These are phyloP conservation scores for Arthroderma sp. DNA, from an alignment of 2,329 filamentous ascomycete genomes.

Conservation along the genomic window DNA sequence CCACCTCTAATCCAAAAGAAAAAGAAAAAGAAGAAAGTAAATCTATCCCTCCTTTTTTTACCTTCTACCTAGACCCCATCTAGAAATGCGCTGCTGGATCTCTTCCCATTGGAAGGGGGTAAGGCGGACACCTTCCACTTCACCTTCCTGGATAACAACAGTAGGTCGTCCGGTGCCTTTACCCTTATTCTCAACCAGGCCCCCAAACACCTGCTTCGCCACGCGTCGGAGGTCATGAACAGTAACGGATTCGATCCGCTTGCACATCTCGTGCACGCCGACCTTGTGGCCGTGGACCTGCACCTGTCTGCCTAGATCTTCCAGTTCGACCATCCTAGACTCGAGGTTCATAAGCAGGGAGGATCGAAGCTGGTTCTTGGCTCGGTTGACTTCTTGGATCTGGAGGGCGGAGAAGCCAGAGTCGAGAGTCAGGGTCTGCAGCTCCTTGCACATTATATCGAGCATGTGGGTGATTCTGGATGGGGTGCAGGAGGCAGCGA, in stretches of 20 bases:
- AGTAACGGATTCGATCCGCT: constrained; percentile 68
- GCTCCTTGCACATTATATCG: constrained; percentile 86
- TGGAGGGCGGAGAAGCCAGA: constrained; percentile 61
- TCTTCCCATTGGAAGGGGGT: constrained; percentile 70
- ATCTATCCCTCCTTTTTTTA: constrained; percentile 20
- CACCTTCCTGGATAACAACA: constrained; percentile 84
- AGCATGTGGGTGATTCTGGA: constrained; percentile 70
- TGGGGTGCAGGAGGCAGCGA: constrained; percentile 73
- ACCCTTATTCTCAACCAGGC: constrained; percentile 61
- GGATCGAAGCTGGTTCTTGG: constrained; percentile 91
- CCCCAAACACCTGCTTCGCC: constrained; percentile 63
- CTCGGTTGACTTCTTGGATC: constrained; percentile 67
- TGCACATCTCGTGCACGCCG: constrained; percentile 85
- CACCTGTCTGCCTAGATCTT: constrained; percentile 87
- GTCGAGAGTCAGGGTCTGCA: constrained; percentile 64
- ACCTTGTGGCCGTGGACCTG: constrained; percentile 94
- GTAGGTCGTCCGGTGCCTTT: constrained; percentile 77
- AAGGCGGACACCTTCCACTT: constrained; percentile 55
- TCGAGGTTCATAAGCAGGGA: constrained; percentile 95
- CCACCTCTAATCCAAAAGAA: neutral
- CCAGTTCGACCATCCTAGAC: constrained; percentile 90
- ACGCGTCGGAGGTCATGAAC: constrained; percentile 71
- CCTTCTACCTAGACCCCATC: constrained; percentile 65
- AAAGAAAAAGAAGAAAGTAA: neutral
- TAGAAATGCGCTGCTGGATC: constrained; percentile 72